Conservation (phyloP, 2,329 filamentous ascomycete species). For the Colletotrichum karsti region DNA sequence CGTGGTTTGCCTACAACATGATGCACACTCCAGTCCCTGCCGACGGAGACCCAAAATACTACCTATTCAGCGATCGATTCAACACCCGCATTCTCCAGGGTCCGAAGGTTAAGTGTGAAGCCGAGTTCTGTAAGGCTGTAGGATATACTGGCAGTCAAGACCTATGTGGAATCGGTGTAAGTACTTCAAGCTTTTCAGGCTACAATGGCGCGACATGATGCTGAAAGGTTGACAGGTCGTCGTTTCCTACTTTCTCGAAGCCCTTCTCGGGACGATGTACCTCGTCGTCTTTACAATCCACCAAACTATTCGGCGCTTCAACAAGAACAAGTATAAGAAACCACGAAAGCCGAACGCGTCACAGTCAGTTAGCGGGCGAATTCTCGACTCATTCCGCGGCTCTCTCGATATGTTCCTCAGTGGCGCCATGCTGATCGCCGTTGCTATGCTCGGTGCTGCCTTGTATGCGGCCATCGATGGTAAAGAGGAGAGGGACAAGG, state of each 20-base stretch:
- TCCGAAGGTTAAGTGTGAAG: conserved; percentile 7
- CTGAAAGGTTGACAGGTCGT: conserved; percentile 12
- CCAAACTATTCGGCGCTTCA: neutral
- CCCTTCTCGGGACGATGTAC: conserved; percentile 22
- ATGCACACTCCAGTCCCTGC: conserved; percentile 8
- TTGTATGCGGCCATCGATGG: conserved; percentile 4
- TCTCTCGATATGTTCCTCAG: conserved; percentile 26
- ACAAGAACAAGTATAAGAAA: conserved; percentile 1
- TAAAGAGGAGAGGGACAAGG: neutral
- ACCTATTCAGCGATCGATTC: conserved; percentile 15
- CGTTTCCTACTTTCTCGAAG: conserved; percentile 24
- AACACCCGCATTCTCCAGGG: neutral
- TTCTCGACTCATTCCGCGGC: conserved; percentile 26
- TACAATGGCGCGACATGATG: neutral
- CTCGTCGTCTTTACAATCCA: conserved; percentile 21
- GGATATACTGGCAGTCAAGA: conserved; percentile 24
- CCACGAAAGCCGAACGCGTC: neutral
- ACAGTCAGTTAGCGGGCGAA: neutral
- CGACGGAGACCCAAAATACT: neutral
- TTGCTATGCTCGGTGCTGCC: conserved; percentile 26
- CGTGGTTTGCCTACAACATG: conserved; percentile 25
- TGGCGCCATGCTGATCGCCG: conserved; percentile 20
- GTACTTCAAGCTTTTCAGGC: neutral
- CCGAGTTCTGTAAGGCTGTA: conserved; percentile 17
- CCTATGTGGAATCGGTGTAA: conserved; percentile 21